phyloP scores from a whole-genome alignment of 139 green algal species.

The Spirogloea muscicola region DNA sequence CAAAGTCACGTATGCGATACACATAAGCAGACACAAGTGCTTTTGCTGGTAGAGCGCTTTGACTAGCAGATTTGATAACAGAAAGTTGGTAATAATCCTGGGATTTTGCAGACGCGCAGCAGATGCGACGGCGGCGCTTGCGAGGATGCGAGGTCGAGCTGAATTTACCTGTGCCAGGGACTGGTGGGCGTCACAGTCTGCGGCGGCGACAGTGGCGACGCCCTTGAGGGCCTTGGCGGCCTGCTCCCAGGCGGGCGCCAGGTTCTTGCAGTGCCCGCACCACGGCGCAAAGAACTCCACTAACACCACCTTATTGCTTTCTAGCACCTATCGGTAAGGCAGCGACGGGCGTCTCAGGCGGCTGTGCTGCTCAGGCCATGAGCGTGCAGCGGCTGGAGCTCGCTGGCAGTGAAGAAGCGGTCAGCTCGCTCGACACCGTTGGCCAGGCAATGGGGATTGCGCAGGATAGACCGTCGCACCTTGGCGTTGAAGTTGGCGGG shows the following conservation, averaged over 20 bases:
- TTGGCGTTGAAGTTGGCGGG: conserved; percentile 11
- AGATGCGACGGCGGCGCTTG: too few species aligned
- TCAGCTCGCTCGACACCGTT: background rate
- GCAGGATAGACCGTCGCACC: background rate
- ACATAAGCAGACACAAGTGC: too few species aligned
- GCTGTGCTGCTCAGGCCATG: background rate
- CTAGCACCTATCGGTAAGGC: conserved; percentile 1
- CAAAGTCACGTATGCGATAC: too few species aligned
- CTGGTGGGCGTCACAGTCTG: conserved; percentile 45
- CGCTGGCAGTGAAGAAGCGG: background rate
- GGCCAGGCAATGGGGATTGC: background rate
- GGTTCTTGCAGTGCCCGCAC: conserved; percentile 42
- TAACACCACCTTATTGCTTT: conserved; percentile 21
- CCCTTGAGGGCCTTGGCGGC: conserved; percentile 50
- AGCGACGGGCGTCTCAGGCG: too few species aligned
- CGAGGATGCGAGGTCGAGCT: too few species aligned
- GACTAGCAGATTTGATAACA: too few species aligned
- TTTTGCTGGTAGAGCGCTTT: too few species aligned
- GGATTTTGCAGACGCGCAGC: too few species aligned
- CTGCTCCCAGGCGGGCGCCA: conserved; percentile 51
- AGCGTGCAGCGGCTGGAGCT: background rate
- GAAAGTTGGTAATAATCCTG: too few species aligned
- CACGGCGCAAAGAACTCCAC: conserved; percentile 50
- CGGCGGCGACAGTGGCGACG: conserved; percentile 26
- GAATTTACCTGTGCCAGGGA: conserved; percentile 45